phyloP scores from a whole-genome alignment of 495 filamentous ascomycete species.

The Hypoxylon rickii region DNA sequence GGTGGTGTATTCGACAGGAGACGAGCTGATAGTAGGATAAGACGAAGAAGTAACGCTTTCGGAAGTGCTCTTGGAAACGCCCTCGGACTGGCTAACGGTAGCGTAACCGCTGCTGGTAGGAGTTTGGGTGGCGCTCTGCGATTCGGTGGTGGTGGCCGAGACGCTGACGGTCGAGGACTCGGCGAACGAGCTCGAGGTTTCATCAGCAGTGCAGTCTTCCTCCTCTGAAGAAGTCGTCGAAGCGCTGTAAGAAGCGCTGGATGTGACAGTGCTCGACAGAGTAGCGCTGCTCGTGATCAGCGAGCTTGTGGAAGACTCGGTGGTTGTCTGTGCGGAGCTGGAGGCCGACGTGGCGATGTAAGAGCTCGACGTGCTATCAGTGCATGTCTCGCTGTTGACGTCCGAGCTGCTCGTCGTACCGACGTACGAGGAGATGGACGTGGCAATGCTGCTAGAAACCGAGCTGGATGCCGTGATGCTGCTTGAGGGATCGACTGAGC shows the following conservation, averaged over 20 bases:
- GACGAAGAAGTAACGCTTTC: slow-evolving; percentile 9
- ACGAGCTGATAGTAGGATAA: slow-evolving; percentile 29
- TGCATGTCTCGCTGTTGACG: slow-evolving; percentile 6
- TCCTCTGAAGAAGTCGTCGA: slow-evolving; percentile 23
- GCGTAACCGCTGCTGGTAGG: neutral
- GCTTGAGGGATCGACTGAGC: slow-evolving; percentile 5
- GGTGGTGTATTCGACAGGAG: slow-evolving; percentile 26
- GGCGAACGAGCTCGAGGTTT: slow-evolving; percentile 18
- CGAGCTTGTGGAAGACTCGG: slow-evolving; percentile 17
- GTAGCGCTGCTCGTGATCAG: slow-evolving; percentile 17
- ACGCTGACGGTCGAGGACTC: slow-evolving; percentile 21
- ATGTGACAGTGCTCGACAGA: slow-evolving; percentile 17
- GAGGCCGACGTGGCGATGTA: slow-evolving; percentile 16
- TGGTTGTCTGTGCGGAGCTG: slow-evolving; percentile 8
- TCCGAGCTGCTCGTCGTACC: slow-evolving; percentile 7
- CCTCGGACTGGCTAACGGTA: too few species aligned
- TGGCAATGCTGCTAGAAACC: neutral
- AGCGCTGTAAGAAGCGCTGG: slow-evolving; percentile 21
- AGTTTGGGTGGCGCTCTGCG: slow-evolving; percentile 4
- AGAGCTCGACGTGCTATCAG: slow-evolving; percentile 14
- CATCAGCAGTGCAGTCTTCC: slow-evolving; percentile 16
- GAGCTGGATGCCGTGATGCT: slow-evolving; percentile 3
- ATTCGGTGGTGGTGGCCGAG: slow-evolving; percentile 21
- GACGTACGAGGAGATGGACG: slow-evolving; percentile 9
- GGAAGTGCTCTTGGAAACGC: too few species aligned